phyloP scores from a whole-genome alignment of 169 alveolate genomes.

The Plasmodium malariae region DNA sequence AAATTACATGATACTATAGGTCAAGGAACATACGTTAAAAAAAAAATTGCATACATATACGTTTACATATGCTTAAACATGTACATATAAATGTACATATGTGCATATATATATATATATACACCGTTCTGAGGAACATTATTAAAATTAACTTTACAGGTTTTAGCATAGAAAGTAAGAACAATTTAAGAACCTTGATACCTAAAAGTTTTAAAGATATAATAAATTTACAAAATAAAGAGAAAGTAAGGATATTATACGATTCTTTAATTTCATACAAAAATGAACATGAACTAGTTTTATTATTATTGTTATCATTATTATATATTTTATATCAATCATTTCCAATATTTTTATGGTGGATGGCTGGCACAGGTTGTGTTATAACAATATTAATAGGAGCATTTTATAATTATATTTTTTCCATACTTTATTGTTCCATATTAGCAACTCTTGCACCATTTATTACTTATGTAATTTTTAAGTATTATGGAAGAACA shows the following conservation, averaged over 20 bases:
- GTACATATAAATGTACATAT: not conserved
- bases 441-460: conserved; percentile 50
- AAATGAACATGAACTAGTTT: conserved; percentile 58
- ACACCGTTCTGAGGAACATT: not conserved
- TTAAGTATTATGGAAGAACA: conserved; percentile 29
- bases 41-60: no score
- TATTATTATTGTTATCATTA: conserved; percentile 51
- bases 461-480: conserved; percentile 41
- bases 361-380: conserved; percentile 76
- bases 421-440: conserved; percentile 68
- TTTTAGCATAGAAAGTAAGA: conserved; percentile 42
- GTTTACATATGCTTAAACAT: not conserved
- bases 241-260: conserved; percentile 43
- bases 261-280: conserved; percentile 67
- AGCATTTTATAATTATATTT: conserved; percentile 65
- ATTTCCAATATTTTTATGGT: conserved; percentile 75
- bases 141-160: not conserved
- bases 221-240: conserved; percentile 13
- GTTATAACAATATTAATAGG: conserved; percentile 68
- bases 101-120: not conserved
- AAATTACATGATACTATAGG: not conserved
- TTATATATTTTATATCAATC: conserved; percentile 61
- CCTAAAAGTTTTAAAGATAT: conserved; percentile 67
- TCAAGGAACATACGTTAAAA: not conserved
- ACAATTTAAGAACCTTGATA: conserved; percentile 27